phyloP scores from a whole-genome alignment of 2,329 filamentous ascomycete genomes.

The Verticillium zaregamsianum region DNA sequence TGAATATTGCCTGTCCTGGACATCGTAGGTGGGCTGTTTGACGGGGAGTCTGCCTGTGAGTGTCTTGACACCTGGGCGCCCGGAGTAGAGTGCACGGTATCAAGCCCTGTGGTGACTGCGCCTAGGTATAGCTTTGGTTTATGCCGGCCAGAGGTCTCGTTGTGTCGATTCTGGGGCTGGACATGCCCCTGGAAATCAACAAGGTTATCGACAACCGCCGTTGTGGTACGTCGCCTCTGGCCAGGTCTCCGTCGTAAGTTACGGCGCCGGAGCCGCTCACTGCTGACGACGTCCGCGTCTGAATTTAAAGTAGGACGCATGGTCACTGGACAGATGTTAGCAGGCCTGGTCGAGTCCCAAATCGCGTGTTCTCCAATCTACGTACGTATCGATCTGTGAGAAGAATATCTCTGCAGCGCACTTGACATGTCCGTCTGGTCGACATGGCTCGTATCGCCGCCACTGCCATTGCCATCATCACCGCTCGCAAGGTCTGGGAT shows the following conservation, averaged over 20 bases:
- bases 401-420: background rate
- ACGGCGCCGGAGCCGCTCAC: background rate
- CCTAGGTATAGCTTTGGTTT: background rate
- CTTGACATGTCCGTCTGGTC: background rate
- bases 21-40: background rate
- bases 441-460: background rate
- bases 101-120: background rate
- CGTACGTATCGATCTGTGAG: background rate
- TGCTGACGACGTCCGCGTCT: background rate
- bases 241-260: background rate
- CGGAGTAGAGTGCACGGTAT: background rate
- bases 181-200: background rate
- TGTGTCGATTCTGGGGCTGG: background rate
- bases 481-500: background rate
- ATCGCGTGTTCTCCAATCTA: background rate
- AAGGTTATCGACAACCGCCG: background rate
- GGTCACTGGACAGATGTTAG: background rate
- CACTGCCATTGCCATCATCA: background rate
- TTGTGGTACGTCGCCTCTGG: background rate
- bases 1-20: background rate
- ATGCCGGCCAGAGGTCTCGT: background rate
- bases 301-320: background rate
- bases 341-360: background rate
- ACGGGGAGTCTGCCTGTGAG: background rate
- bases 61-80: background rate